phyloP scores from a whole-genome alignment of 2,329 filamentous ascomycete genomes.

The Xylariaceae sp. region DNA sequence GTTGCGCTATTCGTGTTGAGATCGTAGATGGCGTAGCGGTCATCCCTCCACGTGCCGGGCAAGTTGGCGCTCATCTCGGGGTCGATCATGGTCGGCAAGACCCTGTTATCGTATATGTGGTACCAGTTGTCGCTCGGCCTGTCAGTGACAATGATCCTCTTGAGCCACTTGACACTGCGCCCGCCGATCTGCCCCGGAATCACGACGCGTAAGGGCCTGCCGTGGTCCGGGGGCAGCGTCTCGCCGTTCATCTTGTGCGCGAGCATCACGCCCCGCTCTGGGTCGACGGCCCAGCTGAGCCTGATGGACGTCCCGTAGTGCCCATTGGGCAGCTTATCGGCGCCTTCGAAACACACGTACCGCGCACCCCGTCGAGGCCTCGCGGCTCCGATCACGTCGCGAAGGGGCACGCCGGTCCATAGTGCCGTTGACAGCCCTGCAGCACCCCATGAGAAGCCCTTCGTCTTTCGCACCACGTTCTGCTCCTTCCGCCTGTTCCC shows the following conservation, averaged over 20 bases:
- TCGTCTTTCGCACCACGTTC: constrained; percentile 82
- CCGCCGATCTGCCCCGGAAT: constrained; percentile 91
- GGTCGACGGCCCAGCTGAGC: constrained; percentile 81
- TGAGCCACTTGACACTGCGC: constrained; percentile 89
- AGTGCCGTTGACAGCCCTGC: constrained; percentile 82
- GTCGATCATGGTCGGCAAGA: constrained; percentile 78
- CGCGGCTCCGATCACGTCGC: constrained; percentile 63
- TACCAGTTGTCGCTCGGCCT: constrained; percentile 89
- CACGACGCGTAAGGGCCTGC: constrained; percentile 73
- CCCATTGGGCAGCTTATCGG: constrained; percentile 81
- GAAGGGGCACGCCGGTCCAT: constrained; percentile 77
- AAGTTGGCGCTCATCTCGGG: constrained; percentile 74
- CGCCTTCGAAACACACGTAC: constrained; percentile 88
- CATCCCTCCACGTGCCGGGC: constrained; percentile 77
- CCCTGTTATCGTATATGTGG: constrained; percentile 88
- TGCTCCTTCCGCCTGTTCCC: constrained; percentile 91
- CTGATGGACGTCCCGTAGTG: constrained; percentile 85
- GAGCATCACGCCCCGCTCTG: constrained; percentile 77
- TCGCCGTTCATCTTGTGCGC: constrained; percentile 91
- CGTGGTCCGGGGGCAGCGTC: constrained; percentile 73
- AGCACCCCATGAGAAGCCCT: constrained; percentile 91
- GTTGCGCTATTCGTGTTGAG: constrained; percentile 81
- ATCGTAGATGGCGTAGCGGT: constrained; percentile 89
- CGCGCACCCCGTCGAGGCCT: constrained; percentile 63
- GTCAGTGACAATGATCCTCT: constrained; percentile 70